Conservation (phyloP, 345 rosid species). For the Rhodomyrtus tomentosa region DNA sequence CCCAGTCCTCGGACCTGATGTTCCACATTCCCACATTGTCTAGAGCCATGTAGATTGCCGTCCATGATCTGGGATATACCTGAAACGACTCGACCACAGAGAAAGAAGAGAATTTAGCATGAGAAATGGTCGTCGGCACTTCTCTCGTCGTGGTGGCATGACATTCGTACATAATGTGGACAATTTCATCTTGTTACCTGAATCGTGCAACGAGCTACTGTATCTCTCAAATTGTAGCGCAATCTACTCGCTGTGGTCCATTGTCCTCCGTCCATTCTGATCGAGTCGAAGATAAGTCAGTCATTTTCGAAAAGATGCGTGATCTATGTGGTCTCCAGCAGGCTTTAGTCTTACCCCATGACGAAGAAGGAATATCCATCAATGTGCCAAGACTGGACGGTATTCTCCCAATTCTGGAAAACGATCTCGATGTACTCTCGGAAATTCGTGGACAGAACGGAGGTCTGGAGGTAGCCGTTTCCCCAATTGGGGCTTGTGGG, state of each 20-base stretch:
- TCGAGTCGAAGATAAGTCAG: not conserved
- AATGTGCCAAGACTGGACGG: conserved; percentile 83
- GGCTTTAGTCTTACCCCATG: conserved; percentile 48
- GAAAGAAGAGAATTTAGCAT: not conserved
- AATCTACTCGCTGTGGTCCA: conserved; percentile 71
- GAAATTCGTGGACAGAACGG: conserved; percentile 67
- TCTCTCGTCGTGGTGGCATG: not conserved
- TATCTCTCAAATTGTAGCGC: conserved; percentile 68
- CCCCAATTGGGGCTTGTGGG: conserved; percentile 54
- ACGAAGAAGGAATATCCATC: conserved; percentile 81
- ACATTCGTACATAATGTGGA: not conserved
- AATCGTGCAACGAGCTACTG: conserved; percentile 58
- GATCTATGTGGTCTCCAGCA: not conserved
- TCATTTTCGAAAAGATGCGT: not conserved
- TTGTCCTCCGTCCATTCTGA: conserved; percentile 92
- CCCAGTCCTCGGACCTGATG: conserved; percentile 85
- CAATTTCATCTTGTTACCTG: conserved; percentile 28
- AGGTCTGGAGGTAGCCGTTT: conserved; percentile 50
- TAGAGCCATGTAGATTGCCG: conserved; percentile 70
- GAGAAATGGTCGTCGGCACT: not conserved
- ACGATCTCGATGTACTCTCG: conserved; percentile 73
- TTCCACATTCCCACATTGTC: conserved; percentile 99
- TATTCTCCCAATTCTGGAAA: conserved; percentile 70
- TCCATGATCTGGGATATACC: conserved; percentile 93
- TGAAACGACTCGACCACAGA: not conserved